Evolutionary conservation across 371 early-diverging fungal species (phyloP), one percentile per base, ranked within the genome.

Genomic region (Parasitella parasitica): DNA sequence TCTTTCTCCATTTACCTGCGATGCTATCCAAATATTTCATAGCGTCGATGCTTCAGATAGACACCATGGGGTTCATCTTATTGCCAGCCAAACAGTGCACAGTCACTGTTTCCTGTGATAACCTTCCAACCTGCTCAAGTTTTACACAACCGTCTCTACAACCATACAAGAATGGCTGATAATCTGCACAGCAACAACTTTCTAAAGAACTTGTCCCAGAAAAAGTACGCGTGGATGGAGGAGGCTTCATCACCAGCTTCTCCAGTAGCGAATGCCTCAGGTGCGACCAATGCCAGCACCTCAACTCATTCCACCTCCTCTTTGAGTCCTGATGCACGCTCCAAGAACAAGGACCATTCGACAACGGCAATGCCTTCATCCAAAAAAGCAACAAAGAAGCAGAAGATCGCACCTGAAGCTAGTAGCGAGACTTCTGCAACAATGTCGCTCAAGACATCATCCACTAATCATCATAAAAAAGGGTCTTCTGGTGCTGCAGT

Each of bases 161-260:
- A 20, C 20, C 13, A 1, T 43, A 24, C 18, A 46, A 46, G 24
- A 22, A 57, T 57, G 58, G 13, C 58, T 48, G 58, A 57, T 48
- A 30, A 57, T 35, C 58, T 59, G 18, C 56, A 68, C 51, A 61
- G 64, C 20, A 77, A 77, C 35, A 64, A 65, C 13, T 78, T 70
- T 54, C 57, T 80, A 26, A 80, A 75, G 50, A 80, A 71, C 30
- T 32, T 80, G 26, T 77, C 80, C 35, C 77, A 80, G 54, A 80
- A 80, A 41, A 77, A 80, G 56, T 80, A 80, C 59, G 71, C 80
- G 20, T 80, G 80, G 80, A 80, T 80, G 80, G 73, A 80, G 37
- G 55, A 68, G 46, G 67, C 77, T 16, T 34, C 63, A 30, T 57
- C 72, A 30, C 36, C 64, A 8, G 9, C 6, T 18, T 49, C 72